These are phyloP conservation scores for Colletotrichum cuscutae DNA, from an alignment of 2,329 filamentous ascomycete species.

Conservation along the genomic window DNA sequence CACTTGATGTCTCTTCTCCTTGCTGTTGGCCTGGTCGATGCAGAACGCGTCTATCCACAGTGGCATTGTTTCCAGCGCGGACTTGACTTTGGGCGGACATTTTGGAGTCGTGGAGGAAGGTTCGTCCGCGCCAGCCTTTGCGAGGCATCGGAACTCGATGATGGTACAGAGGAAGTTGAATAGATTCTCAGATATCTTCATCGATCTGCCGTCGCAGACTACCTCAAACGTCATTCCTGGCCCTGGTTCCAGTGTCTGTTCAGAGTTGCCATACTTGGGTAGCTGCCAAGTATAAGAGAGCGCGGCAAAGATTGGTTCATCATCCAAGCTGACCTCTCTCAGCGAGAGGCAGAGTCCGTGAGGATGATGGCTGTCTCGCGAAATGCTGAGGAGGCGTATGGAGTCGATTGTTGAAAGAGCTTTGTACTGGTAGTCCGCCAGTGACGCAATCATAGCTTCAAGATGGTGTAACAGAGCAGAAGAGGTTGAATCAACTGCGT, in stretches of 20 bases:
- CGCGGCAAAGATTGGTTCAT: background rate
- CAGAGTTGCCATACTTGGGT: background rate
- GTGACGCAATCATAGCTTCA: background rate
- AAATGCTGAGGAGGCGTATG: background rate
- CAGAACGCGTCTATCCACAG: conserved; percentile 37
- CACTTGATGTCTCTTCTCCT: conserved; percentile 33
- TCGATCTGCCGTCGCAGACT: background rate
- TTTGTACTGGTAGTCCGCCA: background rate
- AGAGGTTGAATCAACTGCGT: too few relatives aligned
- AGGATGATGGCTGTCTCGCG: background rate
- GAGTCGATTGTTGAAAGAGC: background rate
- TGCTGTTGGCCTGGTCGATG: conserved; percentile 33
- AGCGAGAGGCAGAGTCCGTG: background rate
- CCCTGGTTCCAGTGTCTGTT: background rate
- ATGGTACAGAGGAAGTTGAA: background rate
- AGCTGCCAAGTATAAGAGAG: background rate
- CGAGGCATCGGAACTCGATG: background rate
- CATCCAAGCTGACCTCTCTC: background rate
- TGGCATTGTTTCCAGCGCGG: background rate
- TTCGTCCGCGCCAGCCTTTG: too few relatives aligned
- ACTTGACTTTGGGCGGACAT: background rate
- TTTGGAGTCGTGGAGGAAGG: accelerated
- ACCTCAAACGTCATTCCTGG: background rate
- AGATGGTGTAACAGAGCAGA: background rate
- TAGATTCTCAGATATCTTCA: background rate